phyloP scores from a whole-genome alignment of 1,284 basidiomycete genomes.

The Cutaneotrichosporon sp. region DNA sequence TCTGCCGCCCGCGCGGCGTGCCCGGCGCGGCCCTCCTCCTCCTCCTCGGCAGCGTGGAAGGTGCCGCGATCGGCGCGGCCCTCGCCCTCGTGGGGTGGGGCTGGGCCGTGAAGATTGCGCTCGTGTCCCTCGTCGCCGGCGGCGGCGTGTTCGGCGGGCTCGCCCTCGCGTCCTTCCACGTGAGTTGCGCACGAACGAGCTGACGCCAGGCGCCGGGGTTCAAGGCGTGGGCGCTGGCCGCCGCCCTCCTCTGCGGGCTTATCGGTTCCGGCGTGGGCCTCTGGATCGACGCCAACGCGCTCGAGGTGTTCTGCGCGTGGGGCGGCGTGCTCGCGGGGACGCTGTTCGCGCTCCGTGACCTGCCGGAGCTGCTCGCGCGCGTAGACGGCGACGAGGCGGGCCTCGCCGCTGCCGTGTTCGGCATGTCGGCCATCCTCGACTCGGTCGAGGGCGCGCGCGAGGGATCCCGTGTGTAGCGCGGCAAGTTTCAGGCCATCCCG shows the following conservation, averaged over 20 bases:
- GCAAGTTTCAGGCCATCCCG: neutral
- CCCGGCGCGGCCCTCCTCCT: neutral
- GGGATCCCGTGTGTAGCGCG: no score
- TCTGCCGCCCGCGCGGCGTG: neutral
- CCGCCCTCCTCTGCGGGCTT: neutral
- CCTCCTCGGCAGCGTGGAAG: neutral
- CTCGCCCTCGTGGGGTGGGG: neutral
- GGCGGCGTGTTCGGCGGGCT: neutral
- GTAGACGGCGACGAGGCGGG: neutral
- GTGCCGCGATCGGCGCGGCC: neutral
- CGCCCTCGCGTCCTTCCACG: neutral
- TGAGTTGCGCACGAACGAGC: neutral
- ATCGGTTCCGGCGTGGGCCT: neutral
- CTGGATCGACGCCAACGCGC: neutral
- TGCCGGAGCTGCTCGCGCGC: neutral
- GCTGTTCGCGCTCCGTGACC: neutral
- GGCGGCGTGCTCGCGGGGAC: neutral
- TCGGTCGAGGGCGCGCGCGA: neutral
- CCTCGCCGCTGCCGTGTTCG: neutral
- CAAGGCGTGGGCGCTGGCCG: neutral
- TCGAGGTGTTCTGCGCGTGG: neutral
- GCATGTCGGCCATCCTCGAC: neutral
- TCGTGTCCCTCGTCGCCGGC: neutral
- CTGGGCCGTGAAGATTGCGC: neutral
- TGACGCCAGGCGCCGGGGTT: neutral